Percentiles rank a stretch among this genome's conserved stretches.
These are phyloP conservation scores for Osmanthus fragrans DNA, from an alignment of 257 asterid genomes.

Conservation along the genomic window DNA sequence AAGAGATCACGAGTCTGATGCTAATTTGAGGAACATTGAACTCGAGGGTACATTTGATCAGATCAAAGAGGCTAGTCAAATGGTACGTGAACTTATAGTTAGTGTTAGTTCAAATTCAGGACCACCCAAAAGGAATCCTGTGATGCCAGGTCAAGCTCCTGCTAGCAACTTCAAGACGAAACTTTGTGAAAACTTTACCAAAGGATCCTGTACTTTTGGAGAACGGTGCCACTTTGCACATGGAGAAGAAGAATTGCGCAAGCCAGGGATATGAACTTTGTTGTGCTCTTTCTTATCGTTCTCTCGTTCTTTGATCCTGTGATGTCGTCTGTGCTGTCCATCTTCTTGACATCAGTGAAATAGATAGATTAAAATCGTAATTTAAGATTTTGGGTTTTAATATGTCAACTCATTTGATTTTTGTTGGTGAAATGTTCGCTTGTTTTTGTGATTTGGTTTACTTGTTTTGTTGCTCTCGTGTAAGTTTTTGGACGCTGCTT, in stretches of 20 bases:
- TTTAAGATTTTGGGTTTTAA: background rate
- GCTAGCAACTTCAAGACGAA: slow-evolving; percentile 66
- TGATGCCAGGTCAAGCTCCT: slow-evolving; percentile 33
- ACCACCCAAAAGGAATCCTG: slow-evolving; percentile 37
- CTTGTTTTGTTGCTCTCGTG: too few relatives aligned
- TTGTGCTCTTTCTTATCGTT: background rate
- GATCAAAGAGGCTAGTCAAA: slow-evolving; percentile 76
- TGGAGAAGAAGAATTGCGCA: slow-evolving; percentile 73
- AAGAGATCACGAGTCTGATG: slow-evolving; percentile 67
- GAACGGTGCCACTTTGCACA: slow-evolving; percentile 86
- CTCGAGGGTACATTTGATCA: slow-evolving; percentile 80
- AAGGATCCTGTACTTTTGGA: slow-evolving; percentile 72
- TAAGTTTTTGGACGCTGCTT: background rate
- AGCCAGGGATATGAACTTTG: slow-evolving; percentile 31
- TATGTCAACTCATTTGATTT: background rate
- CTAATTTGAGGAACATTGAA: slow-evolving; percentile 66
- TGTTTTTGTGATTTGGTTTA: too few relatives aligned
- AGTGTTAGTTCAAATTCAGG: slow-evolving; percentile 34
- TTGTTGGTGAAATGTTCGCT: background rate
- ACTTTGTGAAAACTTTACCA: slow-evolving; percentile 65
- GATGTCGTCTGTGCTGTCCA: slow-evolving; percentile 4
- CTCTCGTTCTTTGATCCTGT: background rate
- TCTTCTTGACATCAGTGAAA: background rate
- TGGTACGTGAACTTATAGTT: slow-evolving; percentile 75
- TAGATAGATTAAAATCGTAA: background rate